Base-by-base conservation (phyloP, 768 basidiomycete species). In the Mycena amicta region DNA sequence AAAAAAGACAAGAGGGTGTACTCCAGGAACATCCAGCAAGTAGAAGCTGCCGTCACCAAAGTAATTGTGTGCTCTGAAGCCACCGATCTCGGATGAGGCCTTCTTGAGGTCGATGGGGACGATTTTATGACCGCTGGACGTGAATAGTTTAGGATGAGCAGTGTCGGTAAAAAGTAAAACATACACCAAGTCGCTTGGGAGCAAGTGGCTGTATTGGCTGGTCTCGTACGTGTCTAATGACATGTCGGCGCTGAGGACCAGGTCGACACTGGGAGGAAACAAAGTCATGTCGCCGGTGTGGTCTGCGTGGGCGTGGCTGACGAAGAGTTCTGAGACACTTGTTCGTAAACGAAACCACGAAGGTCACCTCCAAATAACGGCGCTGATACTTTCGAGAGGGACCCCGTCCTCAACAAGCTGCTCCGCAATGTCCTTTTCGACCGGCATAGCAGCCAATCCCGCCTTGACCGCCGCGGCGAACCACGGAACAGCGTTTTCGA, bases 11-110 rank as follows among this genome's bases (percentile, higher is more conserved):
- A 23, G 6, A 28, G 12, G 5, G 43, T 58, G 39, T 22, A 63
- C 58, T 20, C 65, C 65, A 16, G 60, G 65, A 1, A 60, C 59
- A 47, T 64, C 39, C 4, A 66, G 47, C 27, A 66, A 56, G 45
- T 66, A 66, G 22, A 66, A 62, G 25, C 61, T 63, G n/a, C 62
- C 64, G 31, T 61, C 60, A 2, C 52, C 54, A n/a, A 62, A 59
- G 30, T 49, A 62, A 27, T 62, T 57, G 11, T 55, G 31, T 23
- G 65, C 60, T 15, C 56, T 53, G 26, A 66, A 26, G 41, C 60
- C 60, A 31, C 60, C 58, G 46, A 66, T 62, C 3, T 30, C 52
- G 13, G 60, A 40, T 5, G 25, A 43, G 1, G 61, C n/a, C 11
- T 26, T 16, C 5, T 55, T 23, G 22, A 66, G 62, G 31, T 60